A percentile compares a stretch with the other conserved stretches of the same genome.
Conservation (phyloP, 345 rosid species). For the Bruguiera gymnorhiza region DNA sequence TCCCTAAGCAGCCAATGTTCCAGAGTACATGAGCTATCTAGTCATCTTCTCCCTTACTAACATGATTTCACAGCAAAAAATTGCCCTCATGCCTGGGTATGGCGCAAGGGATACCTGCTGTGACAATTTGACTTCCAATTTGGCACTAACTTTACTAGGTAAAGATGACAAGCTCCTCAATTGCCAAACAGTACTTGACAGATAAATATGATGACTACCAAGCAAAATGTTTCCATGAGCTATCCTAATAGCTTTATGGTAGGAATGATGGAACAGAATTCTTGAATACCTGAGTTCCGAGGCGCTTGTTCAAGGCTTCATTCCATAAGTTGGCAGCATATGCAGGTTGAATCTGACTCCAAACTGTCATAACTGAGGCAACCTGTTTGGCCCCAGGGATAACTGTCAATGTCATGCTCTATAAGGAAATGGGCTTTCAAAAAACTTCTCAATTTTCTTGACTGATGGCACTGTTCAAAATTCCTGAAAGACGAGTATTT, state of each 20-base stretch:
- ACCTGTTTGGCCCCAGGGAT: slow-evolving; percentile 46
- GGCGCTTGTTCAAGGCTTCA: slow-evolving; percentile 91
- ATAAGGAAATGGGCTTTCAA: no score
- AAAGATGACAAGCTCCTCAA: background rate
- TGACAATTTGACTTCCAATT: no score
- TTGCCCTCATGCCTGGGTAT: background rate
- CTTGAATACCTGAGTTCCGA: slow-evolving; percentile 70
- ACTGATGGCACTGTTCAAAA: background rate
- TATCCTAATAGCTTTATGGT: background rate
- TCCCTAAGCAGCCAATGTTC: background rate
- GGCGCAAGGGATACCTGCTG: no score
- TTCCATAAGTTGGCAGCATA: slow-evolving; percentile 96
- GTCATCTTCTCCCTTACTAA: slow-evolving; percentile 3
- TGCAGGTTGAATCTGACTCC: slow-evolving; percentile 85
- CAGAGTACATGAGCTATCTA: background rate
- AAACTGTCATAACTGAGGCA: slow-evolving; percentile 94
- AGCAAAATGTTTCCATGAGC: background rate
- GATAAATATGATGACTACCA: background rate
- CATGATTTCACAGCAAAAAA: background rate
- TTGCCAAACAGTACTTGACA: background rate
- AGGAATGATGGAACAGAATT: background rate
- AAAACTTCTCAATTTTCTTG: background rate
- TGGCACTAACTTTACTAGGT: no score
- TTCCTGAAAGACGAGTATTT: background rate
- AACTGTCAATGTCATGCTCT: background rate